A percentile compares a stretch with the other conserved stretches of the same genome.
phyloP scores from a whole-genome alignment of 768 basidiomycete species.

The Mycena capillaripes region DNA sequence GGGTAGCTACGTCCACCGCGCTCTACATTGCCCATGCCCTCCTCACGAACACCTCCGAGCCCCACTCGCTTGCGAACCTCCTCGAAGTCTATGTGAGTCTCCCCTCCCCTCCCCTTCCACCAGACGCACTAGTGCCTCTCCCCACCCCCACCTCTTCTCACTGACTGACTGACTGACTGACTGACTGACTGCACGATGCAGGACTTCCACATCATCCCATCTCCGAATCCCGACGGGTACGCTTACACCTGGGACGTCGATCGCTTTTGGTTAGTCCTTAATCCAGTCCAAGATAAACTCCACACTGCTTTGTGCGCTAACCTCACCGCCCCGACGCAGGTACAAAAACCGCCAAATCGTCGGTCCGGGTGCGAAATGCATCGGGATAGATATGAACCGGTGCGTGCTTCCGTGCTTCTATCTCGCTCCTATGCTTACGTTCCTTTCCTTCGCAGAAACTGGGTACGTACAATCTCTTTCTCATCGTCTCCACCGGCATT shows the following conservation, averaged over 20 bases:
- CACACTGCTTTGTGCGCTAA: too few relatives aligned
- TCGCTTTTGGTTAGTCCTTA: constrained; percentile 67
- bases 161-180: too few relatives aligned
- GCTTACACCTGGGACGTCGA: constrained; percentile 80
- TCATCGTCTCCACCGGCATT: not conserved
- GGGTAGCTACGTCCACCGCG: constrained; percentile 88
- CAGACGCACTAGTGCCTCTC: too few relatives aligned
- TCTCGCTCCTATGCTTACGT: too few relatives aligned
- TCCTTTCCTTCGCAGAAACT: constrained; percentile 70
- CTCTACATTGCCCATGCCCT: too few relatives aligned
- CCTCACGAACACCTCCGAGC: constrained; percentile 62
- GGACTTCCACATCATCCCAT: constrained; percentile 79
- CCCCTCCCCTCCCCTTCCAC: constrained; percentile 11
- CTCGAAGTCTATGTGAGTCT: constrained; percentile 65
- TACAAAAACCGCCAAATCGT: constrained; percentile 80
- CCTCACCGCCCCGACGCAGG: constrained; percentile 45
- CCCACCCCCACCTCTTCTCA: too few relatives aligned
- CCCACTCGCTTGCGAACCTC: constrained; percentile 61
- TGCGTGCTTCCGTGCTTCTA: constrained; percentile 40
- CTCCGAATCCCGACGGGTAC: constrained; percentile 82
- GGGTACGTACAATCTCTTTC: constrained; percentile 53
- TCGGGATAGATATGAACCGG: constrained; percentile 87
- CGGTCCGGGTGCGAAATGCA: constrained; percentile 63
- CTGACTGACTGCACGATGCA: too few relatives aligned
- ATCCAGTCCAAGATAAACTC: too few relatives aligned